A percentile compares a stretch with the other conserved stretches of the same genome.
phyloP scores from a whole-genome alignment of 768 basidiomycete species.

The Agrocybe praecox region DNA sequence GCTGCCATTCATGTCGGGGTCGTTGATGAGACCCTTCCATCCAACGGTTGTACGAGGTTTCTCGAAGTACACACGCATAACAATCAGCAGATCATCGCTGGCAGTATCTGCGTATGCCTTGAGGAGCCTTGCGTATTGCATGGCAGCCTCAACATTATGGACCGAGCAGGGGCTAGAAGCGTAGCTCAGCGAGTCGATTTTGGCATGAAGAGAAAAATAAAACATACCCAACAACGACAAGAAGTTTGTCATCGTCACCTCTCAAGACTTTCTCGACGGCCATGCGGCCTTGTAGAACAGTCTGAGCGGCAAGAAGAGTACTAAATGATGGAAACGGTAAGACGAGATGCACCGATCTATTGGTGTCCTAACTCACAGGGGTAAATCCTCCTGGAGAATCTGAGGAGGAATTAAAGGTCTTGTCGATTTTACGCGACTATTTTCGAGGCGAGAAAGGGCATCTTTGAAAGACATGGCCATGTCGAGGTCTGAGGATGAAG shows the following conservation, averaged over 20 bases:
- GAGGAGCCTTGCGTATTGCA: conserved; percentile 85
- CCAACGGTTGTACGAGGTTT: conserved; percentile 96
- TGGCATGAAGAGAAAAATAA: neutral
- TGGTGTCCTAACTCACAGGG: conserved; percentile 52
- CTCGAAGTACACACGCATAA: conserved; percentile 99
- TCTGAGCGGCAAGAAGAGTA: conserved; percentile 80
- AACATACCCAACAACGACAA: conserved; percentile 87
- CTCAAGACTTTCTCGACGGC: conserved; percentile 77
- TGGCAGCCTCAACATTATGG: conserved; percentile 82
- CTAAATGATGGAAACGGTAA: conserved; percentile 34
- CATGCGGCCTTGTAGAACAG: conserved; percentile 84
- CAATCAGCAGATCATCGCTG: conserved; percentile 86
- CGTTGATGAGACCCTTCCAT: conserved; percentile 99
- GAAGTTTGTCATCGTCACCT: conserved; percentile 88
- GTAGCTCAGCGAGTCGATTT: neutral
- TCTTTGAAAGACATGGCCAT: conserved; percentile 81
- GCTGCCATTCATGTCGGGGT: conserved; percentile 89
- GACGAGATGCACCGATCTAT: neutral
- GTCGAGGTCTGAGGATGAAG: conserved; percentile 38
- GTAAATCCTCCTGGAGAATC: conserved; percentile 93
- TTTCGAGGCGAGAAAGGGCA: conserved; percentile 80
- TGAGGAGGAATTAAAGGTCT: conserved; percentile 93
- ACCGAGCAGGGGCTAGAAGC: conserved; percentile 85
- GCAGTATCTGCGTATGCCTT: conserved; percentile 78
- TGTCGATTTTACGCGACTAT: conserved; percentile 83